Base-by-base conservation (phyloP, 257 asterid genomes). In the Solanum chiquidenum region DNA sequence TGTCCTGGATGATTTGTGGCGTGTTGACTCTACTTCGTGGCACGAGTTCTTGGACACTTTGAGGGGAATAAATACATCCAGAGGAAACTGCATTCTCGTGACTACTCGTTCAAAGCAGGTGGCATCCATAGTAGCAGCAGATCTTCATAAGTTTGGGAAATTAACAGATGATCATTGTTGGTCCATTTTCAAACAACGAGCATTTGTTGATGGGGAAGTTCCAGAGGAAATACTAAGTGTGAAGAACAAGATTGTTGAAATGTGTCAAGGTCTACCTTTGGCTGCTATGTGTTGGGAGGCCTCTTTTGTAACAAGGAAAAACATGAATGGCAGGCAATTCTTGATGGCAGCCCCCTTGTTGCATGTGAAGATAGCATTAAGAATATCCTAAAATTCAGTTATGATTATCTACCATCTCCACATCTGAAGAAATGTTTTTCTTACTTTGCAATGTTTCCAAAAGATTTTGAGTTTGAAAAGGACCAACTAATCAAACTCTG, bases 241-340 rank as follows among this genome's bases (percentile, higher is more conserved):
- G 16, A 84, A 84, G 11, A 52, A 34, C 68, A 49, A 7, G 58
- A 46, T 87, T 44, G 86, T 87, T 31, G 75, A 64, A 6, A 77
- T 82, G 49, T 90, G 90, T 49, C 16, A 75, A 0, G 91, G 90
- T 25, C 80, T 90, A 58, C 91, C 91, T 12, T 55, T 90, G 69
- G 90, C 90, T 25, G 73, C 82, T 23, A 83, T 40, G 86, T 69
- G 29, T 12, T 76, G 35, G 90, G 73, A 73, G 74, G 88, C 23
- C 23, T 87, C 23, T 31, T 88, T 37, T 20, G 58, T 14, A 34
- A 60, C 38, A 88, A 52, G 83, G 25, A 71, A 20, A 84, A 29
- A 42, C 31, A 76, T 8, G 87, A 87, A 40, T 89, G 92, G 92
- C 34, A 5, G n/a, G 16, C n/a, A 60, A 55, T 88, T 71, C 77